Base-by-base conservation (phyloP, 805 yeast species). In the Wickerhamiella kazuoi region DNA sequence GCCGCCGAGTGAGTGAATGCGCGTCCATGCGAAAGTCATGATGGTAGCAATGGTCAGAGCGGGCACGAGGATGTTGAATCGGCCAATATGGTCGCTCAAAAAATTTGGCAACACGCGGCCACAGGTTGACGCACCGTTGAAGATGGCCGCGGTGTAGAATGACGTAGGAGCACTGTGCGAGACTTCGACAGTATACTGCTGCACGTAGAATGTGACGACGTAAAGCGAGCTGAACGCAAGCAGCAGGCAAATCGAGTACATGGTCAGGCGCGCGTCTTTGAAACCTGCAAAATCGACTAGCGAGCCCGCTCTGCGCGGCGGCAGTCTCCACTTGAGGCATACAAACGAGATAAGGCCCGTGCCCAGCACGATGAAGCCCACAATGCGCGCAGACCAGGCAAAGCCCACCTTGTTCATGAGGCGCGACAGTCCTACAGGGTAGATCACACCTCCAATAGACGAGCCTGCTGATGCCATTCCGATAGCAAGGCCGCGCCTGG, bases 71-170 rank as follows among this genome's bases (percentile, higher is more conserved):
- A 73, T 64, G 50, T 74, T 76, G 53, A 67, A 74, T 18, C 68
- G 61, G 3, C 83, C 83, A 36, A 61, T 46, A 23, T 50, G 50
- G 48, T 74, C 80, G 2, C 79, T 74, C 3, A 65, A 42, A 36
- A 60, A 54, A 3, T 77, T 79, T 0, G 79, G 76, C 3, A 72
- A 42, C 14, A 61, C 59, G 35, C 82, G 57, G 3, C 82, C 80
- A 1, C 65, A 43, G 0, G 72, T 56, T 0, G 80, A 69, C 13
- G 62, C 55, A 3, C 60, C 61, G 49, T 69, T 40, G 23, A 35
- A 11, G 6, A 31, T 11, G 14, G 34, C 34, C 11, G 21, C 17
- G 21, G 17, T 17, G 7, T 45, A 42, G 6, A 49, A 50, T 7
- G 51, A 34, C 14, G 39, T 23, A 13, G 37, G 39, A 17, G 41